A percentile compares a stretch with the other conserved stretches of the same genome.
Conservation (phyloP, 768 basidiomycete genomes). For the Mycena filopes region DNA sequence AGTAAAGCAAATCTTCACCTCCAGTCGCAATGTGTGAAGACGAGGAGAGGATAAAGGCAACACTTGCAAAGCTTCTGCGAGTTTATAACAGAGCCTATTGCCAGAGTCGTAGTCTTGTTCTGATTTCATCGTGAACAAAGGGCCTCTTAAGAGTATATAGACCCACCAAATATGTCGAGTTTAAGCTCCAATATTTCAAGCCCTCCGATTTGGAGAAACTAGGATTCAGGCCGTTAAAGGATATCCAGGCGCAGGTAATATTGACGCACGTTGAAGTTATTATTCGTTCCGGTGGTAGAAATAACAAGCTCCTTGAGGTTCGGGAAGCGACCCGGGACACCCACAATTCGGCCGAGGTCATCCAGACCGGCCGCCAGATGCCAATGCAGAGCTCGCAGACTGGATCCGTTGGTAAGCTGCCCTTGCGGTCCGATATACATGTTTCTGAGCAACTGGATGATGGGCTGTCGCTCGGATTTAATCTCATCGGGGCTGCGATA, state of each 20-base stretch:
- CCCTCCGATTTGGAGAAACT: conserved; percentile 18
- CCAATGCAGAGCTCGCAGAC: background rate
- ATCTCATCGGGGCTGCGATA: background rate
- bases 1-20: background rate
- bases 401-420: background rate
- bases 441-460: background rate
- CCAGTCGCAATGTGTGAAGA: conserved; percentile 4
- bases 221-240: too few relatives aligned
- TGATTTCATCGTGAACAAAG: too few relatives aligned
- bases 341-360: background rate
- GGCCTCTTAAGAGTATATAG: too few relatives aligned
- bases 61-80: conserved; percentile 11
- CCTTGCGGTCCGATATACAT: background rate
- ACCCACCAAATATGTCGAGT: background rate
- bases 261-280: background rate
- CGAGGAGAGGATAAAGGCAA: conserved; percentile 12
- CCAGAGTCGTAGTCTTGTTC: too few relatives aligned
- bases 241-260: background rate
- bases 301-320: background rate
- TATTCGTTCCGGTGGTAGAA: background rate
- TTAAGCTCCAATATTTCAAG: conserved; percentile 5
- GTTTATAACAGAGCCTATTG: conserved; percentile 2
- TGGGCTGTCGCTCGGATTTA: background rate
- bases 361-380: background rate
- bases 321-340: background rate